Evolutionary conservation across 228 moss, liverwort and hornwort species (phyloP), one percentile per base, ranked within the genome.

Genomic region (Sphagnum magellanicum): DNA sequence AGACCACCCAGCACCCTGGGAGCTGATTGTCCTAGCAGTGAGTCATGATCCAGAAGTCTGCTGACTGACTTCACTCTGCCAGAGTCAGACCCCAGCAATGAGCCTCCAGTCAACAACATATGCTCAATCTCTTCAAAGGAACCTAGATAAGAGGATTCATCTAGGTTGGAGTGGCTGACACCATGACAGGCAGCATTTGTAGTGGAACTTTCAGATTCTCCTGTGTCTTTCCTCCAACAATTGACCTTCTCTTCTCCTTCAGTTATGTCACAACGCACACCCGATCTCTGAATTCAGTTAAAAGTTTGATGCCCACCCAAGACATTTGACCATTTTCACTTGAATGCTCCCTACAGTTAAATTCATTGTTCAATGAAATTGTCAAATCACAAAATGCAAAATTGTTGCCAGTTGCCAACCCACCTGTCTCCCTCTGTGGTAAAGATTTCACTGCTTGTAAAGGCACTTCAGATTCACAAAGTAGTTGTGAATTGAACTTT

Each of bases 91-190:
- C 60, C 50, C 48, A 32, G 69, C 14, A 60, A 0, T 60, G 50
- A 6, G 50, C 50, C 69, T 7, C 50, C 60, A 60, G 15, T 59
- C 60, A 50, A 13, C 49, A 59, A 48, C n/a, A 50, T 69, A 15
- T 50, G 57, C 50, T 60, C 69, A 50, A 59, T 50, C 46, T 60
- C 60, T 50, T 69, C 17, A 60, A 6, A 59, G 15, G 50, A 59
- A 69, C 59, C 10, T 13, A 51, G 49, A 60, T 58, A 60, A 50
- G 48, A 14, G 48, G 49, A 60, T 69, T 60, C 48, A 15, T 60
- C 50, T 60, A 69, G 12, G 16, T 60, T 16, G 7, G 48, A 16
- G n/a, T 48, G 60, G 49, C 50, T 65, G 64, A 59, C 60, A 60
- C 6, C 50, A 50, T 15, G 16, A 59, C 16, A 15, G 48, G 60